A percentile compares a stretch with the other conserved stretches of the same genome.
phyloP scores from a whole-genome alignment of 371 early-diverging fungal genomes.

The Mortierella sp. region DNA sequence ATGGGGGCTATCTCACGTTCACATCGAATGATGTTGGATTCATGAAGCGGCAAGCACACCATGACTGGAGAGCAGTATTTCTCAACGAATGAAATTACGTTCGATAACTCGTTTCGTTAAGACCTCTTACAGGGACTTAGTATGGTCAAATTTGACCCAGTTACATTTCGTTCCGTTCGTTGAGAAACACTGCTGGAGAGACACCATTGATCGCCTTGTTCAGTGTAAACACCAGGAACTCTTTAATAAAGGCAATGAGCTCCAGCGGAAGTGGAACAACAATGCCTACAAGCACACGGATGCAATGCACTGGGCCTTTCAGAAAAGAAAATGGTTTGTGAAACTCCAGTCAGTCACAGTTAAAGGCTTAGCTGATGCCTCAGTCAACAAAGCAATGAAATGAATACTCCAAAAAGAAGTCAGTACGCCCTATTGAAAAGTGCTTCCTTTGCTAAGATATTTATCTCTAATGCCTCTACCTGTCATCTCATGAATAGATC shows the following conservation, averaged over 20 bases:
- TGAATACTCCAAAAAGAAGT: constrained; percentile 31
- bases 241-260: constrained; percentile 14
- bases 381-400: constrained; percentile 25
- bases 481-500: too few relatives aligned
- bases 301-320: constrained; percentile 26
- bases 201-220: constrained; percentile 28
- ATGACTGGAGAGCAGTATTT: too few relatives aligned
- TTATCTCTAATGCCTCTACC: too few relatives aligned
- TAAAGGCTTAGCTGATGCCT: constrained; percentile 21
- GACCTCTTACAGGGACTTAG: too few relatives aligned
- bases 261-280: constrained; percentile 26
- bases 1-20: constrained; percentile 22
- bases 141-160: too few relatives aligned
- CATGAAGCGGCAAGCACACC: constrained; percentile 19
- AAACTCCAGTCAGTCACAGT: constrained; percentile 25
- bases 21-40: constrained; percentile 20
- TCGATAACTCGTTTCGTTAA: too few relatives aligned
- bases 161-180: too few relatives aligned
- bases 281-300: constrained; percentile 19
- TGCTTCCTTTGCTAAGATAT: too few relatives aligned
- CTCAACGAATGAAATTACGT: too few relatives aligned
- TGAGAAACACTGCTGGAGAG: too few relatives aligned
- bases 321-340: constrained; percentile 22
- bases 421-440: constrained; percentile 1
- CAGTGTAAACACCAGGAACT: constrained; percentile 22